phyloP scores from a whole-genome alignment of 2,329 filamentous ascomycete species.

The Stagonosporopsis vannaccii region DNA sequence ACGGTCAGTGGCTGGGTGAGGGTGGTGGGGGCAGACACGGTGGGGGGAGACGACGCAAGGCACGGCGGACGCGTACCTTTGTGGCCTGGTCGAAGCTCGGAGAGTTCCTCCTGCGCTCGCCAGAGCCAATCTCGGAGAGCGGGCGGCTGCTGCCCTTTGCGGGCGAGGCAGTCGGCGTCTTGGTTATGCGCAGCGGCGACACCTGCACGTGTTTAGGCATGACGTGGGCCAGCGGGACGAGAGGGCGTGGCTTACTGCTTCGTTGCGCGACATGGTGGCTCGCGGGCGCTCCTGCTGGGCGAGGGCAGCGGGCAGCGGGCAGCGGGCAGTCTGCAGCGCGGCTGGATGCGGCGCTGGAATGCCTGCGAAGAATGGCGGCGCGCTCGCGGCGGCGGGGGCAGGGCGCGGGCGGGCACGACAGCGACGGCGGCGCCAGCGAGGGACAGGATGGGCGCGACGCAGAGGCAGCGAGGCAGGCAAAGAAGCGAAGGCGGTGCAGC shows the following conservation, averaged over 20 bases:
- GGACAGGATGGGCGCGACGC: slow-evolving; percentile 14
- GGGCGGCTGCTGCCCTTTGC: slow-evolving; percentile 68
- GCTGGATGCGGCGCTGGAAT: neutral
- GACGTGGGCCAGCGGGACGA: neutral
- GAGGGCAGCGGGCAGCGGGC: neutral
- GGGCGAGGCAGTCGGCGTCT: slow-evolving; percentile 68
- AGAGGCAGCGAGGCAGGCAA: slow-evolving; percentile 2
- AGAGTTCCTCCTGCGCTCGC: slow-evolving; percentile 87
- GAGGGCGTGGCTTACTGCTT: slow-evolving; percentile 46
- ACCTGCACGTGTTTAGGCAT: slow-evolving; percentile 58
- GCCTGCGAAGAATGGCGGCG: slow-evolving; percentile 16
- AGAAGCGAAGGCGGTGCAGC: slow-evolving; percentile 15
- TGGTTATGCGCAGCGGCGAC: slow-evolving; percentile 81
- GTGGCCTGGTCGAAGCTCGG: slow-evolving; percentile 82
- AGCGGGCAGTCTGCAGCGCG: slow-evolving; percentile 11
- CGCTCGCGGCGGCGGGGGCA: slow-evolving; percentile 8
- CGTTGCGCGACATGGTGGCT: slow-evolving; percentile 49
- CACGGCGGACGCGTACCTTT: slow-evolving; percentile 62
- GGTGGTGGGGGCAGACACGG: neutral
- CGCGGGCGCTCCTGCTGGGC: neutral
- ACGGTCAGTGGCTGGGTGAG: slow-evolving; percentile 33
- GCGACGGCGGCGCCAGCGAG: neutral
- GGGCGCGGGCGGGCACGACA: slow-evolving; percentile 1
- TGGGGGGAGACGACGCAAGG: neutral
- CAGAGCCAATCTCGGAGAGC: slow-evolving; percentile 86